phyloP scores from a whole-genome alignment of 306 rosid genomes.

The Trifolium dubium region DNA sequence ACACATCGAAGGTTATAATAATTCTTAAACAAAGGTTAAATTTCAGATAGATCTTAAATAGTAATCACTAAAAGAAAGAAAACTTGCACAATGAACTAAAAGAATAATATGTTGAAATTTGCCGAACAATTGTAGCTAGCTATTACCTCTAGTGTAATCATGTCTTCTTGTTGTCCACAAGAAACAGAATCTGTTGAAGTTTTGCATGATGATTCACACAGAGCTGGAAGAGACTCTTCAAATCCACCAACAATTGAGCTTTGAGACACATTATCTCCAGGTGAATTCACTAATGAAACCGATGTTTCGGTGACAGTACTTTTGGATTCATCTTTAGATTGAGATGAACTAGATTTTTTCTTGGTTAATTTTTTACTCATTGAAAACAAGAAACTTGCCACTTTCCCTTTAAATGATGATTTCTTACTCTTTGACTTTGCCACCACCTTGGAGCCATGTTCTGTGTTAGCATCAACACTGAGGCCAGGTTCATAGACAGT shows the following conservation, averaged over 20 bases:
- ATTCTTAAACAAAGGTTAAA: too few species aligned
- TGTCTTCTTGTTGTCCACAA: conserved; percentile 53
- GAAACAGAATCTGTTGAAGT: conserved; percentile 49
- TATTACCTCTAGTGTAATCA: conserved; percentile 69
- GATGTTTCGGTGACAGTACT: conserved; percentile 47
- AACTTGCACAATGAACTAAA: background rate
- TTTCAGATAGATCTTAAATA: conserved; percentile 6
- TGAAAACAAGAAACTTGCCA: conserved; percentile 83
- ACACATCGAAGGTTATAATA: background rate
- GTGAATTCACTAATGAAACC: conserved; percentile 33
- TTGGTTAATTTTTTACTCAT: conserved; percentile 72
- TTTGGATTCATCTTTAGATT: conserved; percentile 49
- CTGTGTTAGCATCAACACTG: conserved; percentile 43
- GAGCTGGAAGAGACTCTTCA: conserved; percentile 56
- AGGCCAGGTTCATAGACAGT: conserved; percentile 48
- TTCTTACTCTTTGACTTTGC: conserved; percentile 65
- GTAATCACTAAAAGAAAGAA: conserved; percentile 7
- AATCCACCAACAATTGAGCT: conserved; percentile 48
- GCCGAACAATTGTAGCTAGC: conserved; percentile 18
- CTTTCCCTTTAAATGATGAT: conserved; percentile 85
- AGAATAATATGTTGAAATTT: conserved; percentile 19
- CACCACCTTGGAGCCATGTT: conserved; percentile 54
- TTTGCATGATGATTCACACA: conserved; percentile 51
- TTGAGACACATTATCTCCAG: conserved; percentile 56
- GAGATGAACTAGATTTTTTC: conserved; percentile 59